These are phyloP conservation scores for Suhomyces ambrosiae DNA, from an alignment of 1,139 yeast genomes.

Conservation along the genomic window DNA sequence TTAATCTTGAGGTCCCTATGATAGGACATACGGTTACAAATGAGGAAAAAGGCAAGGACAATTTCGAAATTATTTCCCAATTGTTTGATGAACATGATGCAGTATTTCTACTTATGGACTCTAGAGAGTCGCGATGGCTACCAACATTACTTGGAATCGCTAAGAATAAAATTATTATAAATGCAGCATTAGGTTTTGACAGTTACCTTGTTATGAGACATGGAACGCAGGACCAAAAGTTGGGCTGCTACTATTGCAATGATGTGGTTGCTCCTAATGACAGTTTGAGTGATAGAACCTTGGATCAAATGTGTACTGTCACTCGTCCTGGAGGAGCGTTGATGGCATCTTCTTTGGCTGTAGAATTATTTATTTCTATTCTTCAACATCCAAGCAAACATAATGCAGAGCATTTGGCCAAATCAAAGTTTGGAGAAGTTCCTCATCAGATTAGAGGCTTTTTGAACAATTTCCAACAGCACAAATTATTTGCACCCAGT, in stretches of 20 bases:
- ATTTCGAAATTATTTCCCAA: constrained; percentile 52
- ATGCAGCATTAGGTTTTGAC: constrained; percentile 95
- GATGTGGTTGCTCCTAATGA: constrained; percentile 95
- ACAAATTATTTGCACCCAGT: constrained; percentile 69
- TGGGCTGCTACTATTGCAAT: constrained; percentile 95
- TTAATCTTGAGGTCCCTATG: constrained; percentile 83
- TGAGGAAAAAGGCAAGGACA: constrained; percentile 49
- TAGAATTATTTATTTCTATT: constrained; percentile 75
- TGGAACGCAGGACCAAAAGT: constrained; percentile 52
- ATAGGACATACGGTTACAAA: constrained; percentile 82
- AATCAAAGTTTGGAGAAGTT: constrained; percentile 60
- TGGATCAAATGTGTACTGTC: constrained; percentile 98
- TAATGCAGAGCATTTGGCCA: constrained; percentile 42
- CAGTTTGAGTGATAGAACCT: constrained; percentile 76
- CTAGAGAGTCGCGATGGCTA: constrained; percentile 94
- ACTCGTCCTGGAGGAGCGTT: constrained; percentile 95
- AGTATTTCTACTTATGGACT: constrained; percentile 82
- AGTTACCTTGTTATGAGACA: constrained; percentile 92
- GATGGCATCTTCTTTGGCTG: constrained; percentile 84
- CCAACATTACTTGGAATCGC: constrained; percentile 82
- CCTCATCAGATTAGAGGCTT: constrained; percentile 95
- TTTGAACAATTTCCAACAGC: constrained; percentile 61
- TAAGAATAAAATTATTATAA: constrained; percentile 70
- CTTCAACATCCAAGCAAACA: constrained; percentile 65
- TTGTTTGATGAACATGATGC: constrained; percentile 75